Percentiles rank a stretch among this genome's conserved stretches.
These are phyloP conservation scores for Triangularia setosa DNA, from an alignment of 2,329 filamentous ascomycete genomes.

Conservation along the genomic window DNA sequence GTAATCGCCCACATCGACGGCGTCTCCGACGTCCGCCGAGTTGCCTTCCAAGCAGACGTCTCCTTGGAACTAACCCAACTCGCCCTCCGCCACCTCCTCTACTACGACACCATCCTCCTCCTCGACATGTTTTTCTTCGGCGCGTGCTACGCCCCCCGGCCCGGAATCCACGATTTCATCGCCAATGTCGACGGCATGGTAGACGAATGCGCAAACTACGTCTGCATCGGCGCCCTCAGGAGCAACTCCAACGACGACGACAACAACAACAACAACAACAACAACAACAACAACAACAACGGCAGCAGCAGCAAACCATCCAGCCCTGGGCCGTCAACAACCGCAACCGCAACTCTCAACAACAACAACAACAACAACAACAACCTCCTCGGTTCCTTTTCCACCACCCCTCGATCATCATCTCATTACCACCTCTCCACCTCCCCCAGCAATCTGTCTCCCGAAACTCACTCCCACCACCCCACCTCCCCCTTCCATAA, in stretches of 20 bases:
- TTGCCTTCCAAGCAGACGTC: slow-evolving; percentile 79
- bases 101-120: slow-evolving; percentile 86
- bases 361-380: slow-evolving; percentile 6
- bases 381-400: slow-evolving; percentile 5
- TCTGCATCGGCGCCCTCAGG: slow-evolving; percentile 47
- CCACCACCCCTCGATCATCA: not conserved
- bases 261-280: not conserved
- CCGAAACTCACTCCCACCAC: not conserved
- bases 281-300: slow-evolving; percentile 5
- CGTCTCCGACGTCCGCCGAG: slow-evolving; percentile 81
- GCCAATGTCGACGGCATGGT: slow-evolving; percentile 69
- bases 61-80: slow-evolving; percentile 82
- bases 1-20: slow-evolving; percentile 87
- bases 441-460: not conserved
- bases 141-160: slow-evolving; percentile 79
- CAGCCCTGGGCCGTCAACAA: not conserved
- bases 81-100: slow-evolving; percentile 82
- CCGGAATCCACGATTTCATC: slow-evolving; percentile 76
- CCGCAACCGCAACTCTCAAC: not conserved
- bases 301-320: no score
- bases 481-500: not conserved
- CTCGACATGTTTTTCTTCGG: slow-evolving; percentile 94
- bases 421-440: not conserved
- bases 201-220: slow-evolving; percentile 83
- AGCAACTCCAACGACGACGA: slow-evolving; percentile 14